Conservation (phyloP, 1,139 yeast genomes). For the Geotrichum armillariae region DNA sequence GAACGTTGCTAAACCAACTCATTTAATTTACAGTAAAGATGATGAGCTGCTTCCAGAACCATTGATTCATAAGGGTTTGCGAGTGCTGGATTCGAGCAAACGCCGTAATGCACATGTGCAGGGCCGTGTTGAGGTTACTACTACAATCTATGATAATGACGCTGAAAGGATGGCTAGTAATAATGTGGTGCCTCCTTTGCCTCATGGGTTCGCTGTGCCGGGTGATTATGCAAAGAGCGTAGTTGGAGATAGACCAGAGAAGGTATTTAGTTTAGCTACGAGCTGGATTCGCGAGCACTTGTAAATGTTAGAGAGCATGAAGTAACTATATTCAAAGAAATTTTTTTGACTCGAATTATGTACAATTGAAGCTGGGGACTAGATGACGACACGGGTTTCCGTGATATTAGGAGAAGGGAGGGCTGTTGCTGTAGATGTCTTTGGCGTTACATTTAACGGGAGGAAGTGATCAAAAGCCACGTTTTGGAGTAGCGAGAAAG, state of each 20-base stretch:
- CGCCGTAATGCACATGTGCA: slow-evolving; percentile 14
- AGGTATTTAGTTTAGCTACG: slow-evolving; percentile 30
- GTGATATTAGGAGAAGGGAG: slow-evolving; percentile 10
- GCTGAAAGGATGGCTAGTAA: slow-evolving; percentile 18
- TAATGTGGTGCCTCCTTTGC: slow-evolving; percentile 31
- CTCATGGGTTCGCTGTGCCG: slow-evolving; percentile 46
- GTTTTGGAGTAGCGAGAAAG: slow-evolving; percentile 74
- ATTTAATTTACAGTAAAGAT: slow-evolving; percentile 37
- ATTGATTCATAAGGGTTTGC: slow-evolving; percentile 29
- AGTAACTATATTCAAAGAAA: no score
- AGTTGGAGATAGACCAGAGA: slow-evolving; percentile 38
- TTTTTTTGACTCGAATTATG: background rate
- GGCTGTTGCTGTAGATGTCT: slow-evolving; percentile 15
- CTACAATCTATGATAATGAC: slow-evolving; percentile 26
- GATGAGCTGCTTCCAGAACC: slow-evolving; percentile 36
- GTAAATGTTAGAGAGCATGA: background rate
- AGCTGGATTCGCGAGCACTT: slow-evolving; percentile 26
- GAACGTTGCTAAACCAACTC: slow-evolving; percentile 36
- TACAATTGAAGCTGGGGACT: background rate
- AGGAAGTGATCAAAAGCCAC: slow-evolving; percentile 63
- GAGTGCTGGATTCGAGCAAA: slow-evolving; percentile 27
- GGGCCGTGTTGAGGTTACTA: slow-evolving; percentile 29
- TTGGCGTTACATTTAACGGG: slow-evolving; percentile 43
- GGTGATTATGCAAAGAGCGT: slow-evolving; percentile 40
- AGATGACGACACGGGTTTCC: slow-evolving; percentile 9